A percentile compares a stretch with the other conserved stretches of the same genome.
Conservation (phyloP, 2,329 filamentous ascomycete genomes). For the Colletotrichum musicola region DNA sequence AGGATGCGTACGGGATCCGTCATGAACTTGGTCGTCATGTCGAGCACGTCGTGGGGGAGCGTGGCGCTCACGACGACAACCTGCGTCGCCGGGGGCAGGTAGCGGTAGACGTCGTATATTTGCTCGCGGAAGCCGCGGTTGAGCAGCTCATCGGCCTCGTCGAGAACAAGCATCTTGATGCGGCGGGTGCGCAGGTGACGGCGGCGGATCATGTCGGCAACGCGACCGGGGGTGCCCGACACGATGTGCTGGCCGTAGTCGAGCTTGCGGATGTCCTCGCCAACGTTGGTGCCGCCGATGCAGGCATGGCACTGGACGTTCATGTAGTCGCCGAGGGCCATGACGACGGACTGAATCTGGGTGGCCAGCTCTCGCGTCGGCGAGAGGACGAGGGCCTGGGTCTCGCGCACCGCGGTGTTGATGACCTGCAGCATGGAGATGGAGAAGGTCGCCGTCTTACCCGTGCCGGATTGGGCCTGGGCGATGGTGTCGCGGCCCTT, state of each 20-base stretch:
- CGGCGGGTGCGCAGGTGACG: conserved; percentile 69
- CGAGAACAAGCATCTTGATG: conserved; percentile 74
- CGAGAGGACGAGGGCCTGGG: conserved; percentile 93
- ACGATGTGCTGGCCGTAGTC: conserved; percentile 99
- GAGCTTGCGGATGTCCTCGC: conserved; percentile 97
- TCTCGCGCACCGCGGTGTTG: conserved; percentile 91
- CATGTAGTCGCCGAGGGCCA: conserved; percentile 99
- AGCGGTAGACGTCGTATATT: conserved; percentile 99
- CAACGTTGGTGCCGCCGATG: conserved; percentile 97
- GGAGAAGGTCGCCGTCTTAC: conserved; percentile 96
- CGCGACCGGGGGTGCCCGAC: conserved; percentile 95
- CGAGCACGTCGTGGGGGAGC: conserved; percentile 95
- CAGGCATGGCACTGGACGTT: conserved; percentile 99
- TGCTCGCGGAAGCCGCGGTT: conserved; percentile 98
- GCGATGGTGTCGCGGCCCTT: conserved; percentile 99
- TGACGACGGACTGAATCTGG: conserved; percentile 98
- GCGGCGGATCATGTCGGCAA: conserved; percentile 75
- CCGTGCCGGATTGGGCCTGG: conserved; percentile 95
- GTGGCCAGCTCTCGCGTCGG: conserved; percentile 97
- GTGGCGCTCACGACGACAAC: conserved; percentile 99
- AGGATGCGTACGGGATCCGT: conserved; percentile 96
- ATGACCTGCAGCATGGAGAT: conserved; percentile 97
- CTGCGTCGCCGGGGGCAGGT: conserved; percentile 95
- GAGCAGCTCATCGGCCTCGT: conserved; percentile 75
- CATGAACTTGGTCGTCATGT: conserved; percentile 99